Evolutionary conservation across 371 early-diverging fungal species (phyloP).

Genomic region (Mucor mucedo): DNA sequence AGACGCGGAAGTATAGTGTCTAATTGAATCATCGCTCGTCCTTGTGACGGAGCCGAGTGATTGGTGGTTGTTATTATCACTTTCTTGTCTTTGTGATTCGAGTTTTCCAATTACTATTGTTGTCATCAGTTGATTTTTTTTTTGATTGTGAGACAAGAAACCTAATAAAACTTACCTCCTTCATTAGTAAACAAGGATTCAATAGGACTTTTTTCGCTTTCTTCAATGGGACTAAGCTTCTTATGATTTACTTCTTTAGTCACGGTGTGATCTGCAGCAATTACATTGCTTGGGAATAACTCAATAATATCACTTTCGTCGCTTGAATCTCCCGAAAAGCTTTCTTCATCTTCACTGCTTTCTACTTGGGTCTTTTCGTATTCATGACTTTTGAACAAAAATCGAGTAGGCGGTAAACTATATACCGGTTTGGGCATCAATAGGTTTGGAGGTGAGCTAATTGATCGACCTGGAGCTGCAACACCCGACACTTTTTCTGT

Average conservation of each 20-base stretch:
- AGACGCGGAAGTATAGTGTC: conserved; percentile 10
- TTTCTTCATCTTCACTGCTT: conserved; percentile 13
- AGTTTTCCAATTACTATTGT: not conserved
- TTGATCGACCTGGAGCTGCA: conserved; percentile 8
- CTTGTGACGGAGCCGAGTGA: conserved; percentile 9
- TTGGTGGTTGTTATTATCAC: conserved; percentile 4
- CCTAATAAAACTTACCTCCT: conserved; percentile 9
- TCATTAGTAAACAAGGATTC: not conserved
- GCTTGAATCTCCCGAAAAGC: not conserved
- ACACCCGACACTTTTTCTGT: not conserved
- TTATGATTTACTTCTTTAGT: not conserved
- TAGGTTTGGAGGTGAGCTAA: conserved; percentile 21
- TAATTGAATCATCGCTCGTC: conserved; percentile 17
- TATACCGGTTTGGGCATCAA: conserved; percentile 28
- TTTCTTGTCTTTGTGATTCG: not conserved
- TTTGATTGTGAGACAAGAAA: conserved; percentile 6
- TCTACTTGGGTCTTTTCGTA: conserved; percentile 30
- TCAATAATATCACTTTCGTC: conserved; percentile 1
- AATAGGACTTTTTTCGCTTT: conserved; percentile 3
- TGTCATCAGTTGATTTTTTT: conserved; percentile 3
- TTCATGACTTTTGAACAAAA: conserved; percentile 11
- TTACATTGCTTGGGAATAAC: not conserved
- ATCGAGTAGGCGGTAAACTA: conserved; percentile 23
- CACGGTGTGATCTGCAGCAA: not conserved
- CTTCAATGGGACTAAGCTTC: not conserved